Base-by-base conservation (phyloP, 768 basidiomycete genomes). In the Serendipita sp. region DNA sequence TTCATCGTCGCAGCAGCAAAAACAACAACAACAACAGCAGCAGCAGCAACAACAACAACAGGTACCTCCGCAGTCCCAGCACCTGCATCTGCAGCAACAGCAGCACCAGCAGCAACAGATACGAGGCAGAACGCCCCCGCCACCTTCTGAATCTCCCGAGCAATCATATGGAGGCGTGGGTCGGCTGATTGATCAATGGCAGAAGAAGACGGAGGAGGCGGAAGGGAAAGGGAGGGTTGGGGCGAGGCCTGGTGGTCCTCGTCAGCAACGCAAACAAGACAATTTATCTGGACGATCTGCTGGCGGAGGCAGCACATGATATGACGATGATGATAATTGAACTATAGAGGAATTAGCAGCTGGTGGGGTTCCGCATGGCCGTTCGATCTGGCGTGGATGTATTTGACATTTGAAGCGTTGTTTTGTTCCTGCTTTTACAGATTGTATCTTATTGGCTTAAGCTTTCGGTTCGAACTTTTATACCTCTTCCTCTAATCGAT, bases 151-250 rank as follows among this genome's bases (percentile, higher is more conserved):
- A 3, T 86, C 87, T 7, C 86, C 88, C 5, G 89, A 92, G 70
- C 79, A 80, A 64, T 86, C 87, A 37, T 92, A 85, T 72, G 85
- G 83, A 70, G 90, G 90, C 44, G 90, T 92, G 48, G 86, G 88
- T 34, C 88, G 80, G 74, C 77, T 92, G 41, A 92, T 92, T 68
- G 88, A 89, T 71, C 83, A 91, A 71, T 92, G 90, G 90, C 88
- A 92, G 73, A 83, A 82, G 65, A 91, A 86, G 74, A 83, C 85
- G 41, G 84, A 80, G 16, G 86, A 85, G 68, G 74, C 75, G 18
- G 83, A 82, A 44, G 70, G 56, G 10, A 60, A 60, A n/a, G 48
- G 18, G 48, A 51, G 48, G n/a, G 48, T 51, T 1, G 56, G 56
- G 24, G 10, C 10, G 24, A 2, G n/a, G n/a, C 56, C 56, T 32